Conservation (phyloP, 495 filamentous ascomycete species). For the Mytilinidion resinicola region DNA sequence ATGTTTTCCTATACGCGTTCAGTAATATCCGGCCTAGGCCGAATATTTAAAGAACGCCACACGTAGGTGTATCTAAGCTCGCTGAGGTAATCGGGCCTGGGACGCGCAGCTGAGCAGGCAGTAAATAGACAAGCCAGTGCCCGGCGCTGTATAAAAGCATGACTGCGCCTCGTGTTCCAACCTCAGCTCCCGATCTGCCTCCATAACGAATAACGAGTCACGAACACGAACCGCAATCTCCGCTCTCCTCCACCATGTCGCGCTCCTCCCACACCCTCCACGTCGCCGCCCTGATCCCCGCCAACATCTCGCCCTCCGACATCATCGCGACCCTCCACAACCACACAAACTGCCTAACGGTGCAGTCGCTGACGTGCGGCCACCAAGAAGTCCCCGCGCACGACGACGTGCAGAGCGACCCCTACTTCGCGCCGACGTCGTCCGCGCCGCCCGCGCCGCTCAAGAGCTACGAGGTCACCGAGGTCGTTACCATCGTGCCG, state of each 20-base stretch:
- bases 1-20: too few species aligned
- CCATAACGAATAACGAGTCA: too few species aligned
- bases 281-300: slow-evolving; percentile 13
- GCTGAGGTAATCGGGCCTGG: too few species aligned
- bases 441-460: slow-evolving; percentile 6
- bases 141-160: too few species aligned
- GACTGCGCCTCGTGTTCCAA: too few species aligned
- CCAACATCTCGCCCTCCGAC: slow-evolving; percentile 10
- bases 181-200: too few species aligned
- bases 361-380: slow-evolving; percentile 20
- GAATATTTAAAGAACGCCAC: too few species aligned
- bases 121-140: too few species aligned
- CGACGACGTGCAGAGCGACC: slow-evolving; percentile 10
- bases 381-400: slow-evolving; percentile 9
- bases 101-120: too few species aligned
- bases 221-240: background rate
- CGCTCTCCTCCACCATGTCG: slow-evolving; percentile 7
- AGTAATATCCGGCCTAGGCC: too few species aligned
- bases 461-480: slow-evolving; percentile 17
- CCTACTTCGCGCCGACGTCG: slow-evolving; percentile 19
- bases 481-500: slow-evolving; percentile 12
- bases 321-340: slow-evolving; percentile 21
- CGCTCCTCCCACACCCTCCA: slow-evolving; percentile 17
- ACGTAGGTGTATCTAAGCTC: too few species aligned
- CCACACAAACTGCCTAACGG: slow-evolving; percentile 22